Conservation (phyloP, 164 flowering plant species). For the Sedum album region DNA sequence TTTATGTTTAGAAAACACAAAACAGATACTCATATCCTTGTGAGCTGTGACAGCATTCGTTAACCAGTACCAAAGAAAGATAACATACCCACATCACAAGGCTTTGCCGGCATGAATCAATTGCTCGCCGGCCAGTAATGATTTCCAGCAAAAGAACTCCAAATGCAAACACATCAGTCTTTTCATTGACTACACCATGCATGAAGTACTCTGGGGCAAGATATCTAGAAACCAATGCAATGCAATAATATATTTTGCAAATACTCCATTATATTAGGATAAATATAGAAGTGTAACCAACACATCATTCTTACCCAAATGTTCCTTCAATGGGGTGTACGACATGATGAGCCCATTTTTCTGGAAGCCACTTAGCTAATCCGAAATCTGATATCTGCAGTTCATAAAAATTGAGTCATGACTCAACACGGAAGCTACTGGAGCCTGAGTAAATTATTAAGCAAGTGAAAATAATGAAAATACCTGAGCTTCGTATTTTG, state of each 20-base stretch:
- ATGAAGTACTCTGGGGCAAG: slow-evolving; percentile 94
- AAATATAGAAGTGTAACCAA: background rate
- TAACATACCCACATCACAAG: slow-evolving; percentile 88
- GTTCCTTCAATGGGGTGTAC: slow-evolving; percentile 91
- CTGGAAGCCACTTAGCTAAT: slow-evolving; percentile 98
- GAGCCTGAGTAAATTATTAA: no score
- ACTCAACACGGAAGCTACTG: background rate
- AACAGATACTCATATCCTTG: background rate
- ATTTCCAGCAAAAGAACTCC: slow-evolving; percentile 89
- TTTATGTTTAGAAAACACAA: background rate
- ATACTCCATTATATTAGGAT: background rate
- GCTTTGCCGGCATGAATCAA: slow-evolving; percentile 74
- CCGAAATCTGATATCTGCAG: slow-evolving; percentile 96
- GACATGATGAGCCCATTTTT: slow-evolving; percentile 75
- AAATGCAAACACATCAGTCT: slow-evolving; percentile 90
- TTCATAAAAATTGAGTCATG: background rate
- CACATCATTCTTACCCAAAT: slow-evolving; percentile 54
- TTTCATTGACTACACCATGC: slow-evolving; percentile 92
- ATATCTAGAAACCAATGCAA: slow-evolving; percentile 37
- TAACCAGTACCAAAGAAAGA: background rate
- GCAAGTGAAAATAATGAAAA: background rate
- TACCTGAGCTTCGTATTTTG: slow-evolving; percentile 76
- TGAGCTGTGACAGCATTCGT: no score
- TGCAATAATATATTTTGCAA: background rate
- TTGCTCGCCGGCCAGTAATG: slow-evolving; percentile 88